Evolutionary conservation across 306 rosid genomes (phyloP).

Genomic region (Vigna radiata): DNA sequence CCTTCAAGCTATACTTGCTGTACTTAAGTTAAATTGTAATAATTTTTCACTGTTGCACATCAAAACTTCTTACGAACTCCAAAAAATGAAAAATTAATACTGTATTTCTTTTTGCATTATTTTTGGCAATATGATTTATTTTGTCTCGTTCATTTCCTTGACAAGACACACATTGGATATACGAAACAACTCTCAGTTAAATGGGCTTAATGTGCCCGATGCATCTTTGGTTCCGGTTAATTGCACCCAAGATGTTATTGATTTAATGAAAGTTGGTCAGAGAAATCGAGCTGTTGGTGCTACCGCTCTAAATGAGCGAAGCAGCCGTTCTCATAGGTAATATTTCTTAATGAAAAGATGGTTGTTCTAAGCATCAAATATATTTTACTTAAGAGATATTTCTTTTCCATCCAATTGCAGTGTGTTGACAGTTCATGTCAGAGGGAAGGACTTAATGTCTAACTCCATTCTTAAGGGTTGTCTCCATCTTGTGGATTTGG

Average conservation of each 20-base stretch:
- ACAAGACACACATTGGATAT: constrained; percentile 80
- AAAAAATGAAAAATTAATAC: not conserved
- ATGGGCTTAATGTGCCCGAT: constrained; percentile 97
- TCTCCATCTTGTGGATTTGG: constrained; percentile 97
- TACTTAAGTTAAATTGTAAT: constrained; percentile 22
- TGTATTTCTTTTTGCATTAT: not conserved
- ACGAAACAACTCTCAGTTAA: constrained; percentile 92
- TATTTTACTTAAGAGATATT: not conserved
- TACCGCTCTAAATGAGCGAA: constrained; percentile 92
- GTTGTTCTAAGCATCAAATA: constrained; percentile 13
- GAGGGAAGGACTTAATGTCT: constrained; percentile 77
- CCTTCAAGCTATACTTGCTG: constrained; percentile 53
- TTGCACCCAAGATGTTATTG: constrained; percentile 91
- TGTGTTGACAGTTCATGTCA: constrained; percentile 87
- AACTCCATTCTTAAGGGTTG: constrained; percentile 84
- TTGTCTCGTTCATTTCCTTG: constrained; percentile 52
- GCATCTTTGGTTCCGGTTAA: constrained; percentile 87
- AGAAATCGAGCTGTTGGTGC: constrained; percentile 94
- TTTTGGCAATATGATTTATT: constrained; percentile 35
- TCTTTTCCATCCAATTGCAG: constrained; percentile 57
- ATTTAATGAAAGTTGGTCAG: constrained; percentile 88
- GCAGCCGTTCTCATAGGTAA: constrained; percentile 98
- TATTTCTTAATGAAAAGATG: constrained; percentile 8
- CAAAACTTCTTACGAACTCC: constrained; percentile 1
- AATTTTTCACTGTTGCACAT: constrained; percentile 2